These are phyloP conservation scores for Pythium dissotocum DNA, from an alignment of 352 stramenopile genomes.

Conservation along the genomic window DNA sequence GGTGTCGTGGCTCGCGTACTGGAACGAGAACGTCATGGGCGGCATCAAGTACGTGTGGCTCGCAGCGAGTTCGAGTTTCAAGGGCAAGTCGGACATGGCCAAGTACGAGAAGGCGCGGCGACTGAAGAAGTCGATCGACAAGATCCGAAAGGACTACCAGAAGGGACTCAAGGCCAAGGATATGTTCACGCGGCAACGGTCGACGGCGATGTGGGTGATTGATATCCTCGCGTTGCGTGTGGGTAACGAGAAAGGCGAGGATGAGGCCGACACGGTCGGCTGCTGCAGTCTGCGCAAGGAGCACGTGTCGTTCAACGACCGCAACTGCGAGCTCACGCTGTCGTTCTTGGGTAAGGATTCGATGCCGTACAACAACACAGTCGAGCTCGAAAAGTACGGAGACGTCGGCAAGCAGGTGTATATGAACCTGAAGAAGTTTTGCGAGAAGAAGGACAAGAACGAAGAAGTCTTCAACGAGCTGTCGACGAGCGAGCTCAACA, in stretches of 20 bases:
- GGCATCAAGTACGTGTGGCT: constrained; percentile 99
- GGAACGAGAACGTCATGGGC: constrained; percentile 99
- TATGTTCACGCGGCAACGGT: constrained; percentile 92
- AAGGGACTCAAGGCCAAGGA: constrained; percentile 89
- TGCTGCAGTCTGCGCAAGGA: constrained; percentile 99
- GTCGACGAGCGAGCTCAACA: constrained; percentile 96
- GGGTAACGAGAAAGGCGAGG: constrained; percentile 99
- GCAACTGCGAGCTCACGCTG: constrained; percentile 95
- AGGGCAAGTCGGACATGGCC: constrained; percentile 97
- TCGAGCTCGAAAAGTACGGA: constrained; percentile 92
- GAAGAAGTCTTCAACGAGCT: constrained; percentile 99
- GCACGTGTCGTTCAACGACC: constrained; percentile 96
- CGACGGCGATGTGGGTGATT: constrained; percentile 99
- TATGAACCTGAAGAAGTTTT: constrained; percentile 97
- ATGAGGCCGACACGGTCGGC: constrained; percentile 99
- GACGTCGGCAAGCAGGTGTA: constrained; percentile 92
- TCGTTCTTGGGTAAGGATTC: constrained; percentile 99
- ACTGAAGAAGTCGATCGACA: constrained; percentile 98
- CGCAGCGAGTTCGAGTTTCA: constrained; percentile 97
- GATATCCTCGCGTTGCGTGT: constrained; percentile 99
- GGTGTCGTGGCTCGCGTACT: constrained; percentile 93
- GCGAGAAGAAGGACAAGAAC: constrained; percentile 92
- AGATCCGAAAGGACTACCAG: constrained; percentile 92
- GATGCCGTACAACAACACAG: constrained; percentile 99
- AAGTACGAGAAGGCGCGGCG: constrained; percentile 99